Evolutionary conservation across 768 basidiomycete genomes (phyloP).

Genomic region (Mycena haematopus): DNA sequence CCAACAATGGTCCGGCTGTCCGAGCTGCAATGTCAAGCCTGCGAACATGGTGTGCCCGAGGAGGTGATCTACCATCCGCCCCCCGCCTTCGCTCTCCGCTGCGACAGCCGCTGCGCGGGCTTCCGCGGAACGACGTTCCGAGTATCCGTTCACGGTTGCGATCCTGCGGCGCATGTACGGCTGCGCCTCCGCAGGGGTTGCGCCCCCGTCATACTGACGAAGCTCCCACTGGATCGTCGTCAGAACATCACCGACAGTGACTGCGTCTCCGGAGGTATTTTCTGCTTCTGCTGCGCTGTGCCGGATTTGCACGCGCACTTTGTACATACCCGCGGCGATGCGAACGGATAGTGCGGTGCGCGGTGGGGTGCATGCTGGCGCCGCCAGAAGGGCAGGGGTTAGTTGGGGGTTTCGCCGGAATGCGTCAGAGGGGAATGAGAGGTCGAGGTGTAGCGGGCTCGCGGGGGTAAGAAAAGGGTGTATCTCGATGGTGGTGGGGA

Average conservation of each 20-base stretch:
- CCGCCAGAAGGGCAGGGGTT: slow-evolving; percentile 7
- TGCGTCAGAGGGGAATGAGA: slow-evolving; percentile 20
- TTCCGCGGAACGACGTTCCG: neutral
- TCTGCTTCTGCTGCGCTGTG: neutral
- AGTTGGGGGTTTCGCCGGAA: slow-evolving; percentile 24
- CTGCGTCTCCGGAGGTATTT: neutral
- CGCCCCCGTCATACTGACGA: slow-evolving; percentile 17
- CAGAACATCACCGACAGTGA: slow-evolving; percentile 27
- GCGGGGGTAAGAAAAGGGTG: slow-evolving; percentile 1
- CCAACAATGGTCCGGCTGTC: slow-evolving; percentile 3
- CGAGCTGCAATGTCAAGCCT: neutral
- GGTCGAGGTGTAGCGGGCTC: slow-evolving; percentile 12
- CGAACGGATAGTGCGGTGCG: slow-evolving; percentile 11
- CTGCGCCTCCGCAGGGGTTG: neutral
- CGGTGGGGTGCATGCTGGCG: slow-evolving; percentile 20
- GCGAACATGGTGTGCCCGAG: slow-evolving; percentile 19
- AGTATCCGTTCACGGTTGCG: slow-evolving; percentile 22
- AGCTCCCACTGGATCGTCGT: slow-evolving; percentile 12
- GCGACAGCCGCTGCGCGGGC: neutral
- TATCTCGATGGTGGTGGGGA: slow-evolving; percentile 4
- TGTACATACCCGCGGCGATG: slow-evolving; percentile 13
- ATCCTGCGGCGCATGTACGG: slow-evolving; percentile 22
- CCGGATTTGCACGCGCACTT: neutral
- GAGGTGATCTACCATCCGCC: slow-evolving; percentile 14
- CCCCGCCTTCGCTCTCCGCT: slow-evolving; percentile 3